Evolutionary conservation across 208 protist genomes (phyloP), one percentile per base, ranked within the genome.

Genomic region (Leishmania tarentolae): DNA sequence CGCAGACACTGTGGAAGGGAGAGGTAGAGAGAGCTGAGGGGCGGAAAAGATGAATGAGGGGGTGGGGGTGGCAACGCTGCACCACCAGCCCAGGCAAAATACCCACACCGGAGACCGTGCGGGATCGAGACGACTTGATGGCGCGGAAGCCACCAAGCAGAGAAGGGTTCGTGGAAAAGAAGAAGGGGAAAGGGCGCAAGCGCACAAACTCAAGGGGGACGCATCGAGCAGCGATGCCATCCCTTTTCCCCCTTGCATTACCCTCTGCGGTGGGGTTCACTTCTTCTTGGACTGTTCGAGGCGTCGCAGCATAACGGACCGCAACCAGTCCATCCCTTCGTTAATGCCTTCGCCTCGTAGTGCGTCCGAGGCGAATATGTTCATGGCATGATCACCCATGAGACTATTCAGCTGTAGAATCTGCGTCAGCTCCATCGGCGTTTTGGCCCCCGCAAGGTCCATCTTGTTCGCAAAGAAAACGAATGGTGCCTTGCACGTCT

Each of bases 401-500:
- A 95, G 74, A 28, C 86, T 85, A 53, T 79, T 80, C 42, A 99
- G 88, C 17, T 91, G 92, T 9, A 99, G 76, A 11, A 95, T 56
- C 74, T 98, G 92, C 19, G 89, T 90, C 28, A 98, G 75, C 75
- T 98, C 96, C 42, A 89, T 81, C 42, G 90, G 81, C 6, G 83
- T 93, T 82, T 98, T 95, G 0, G 98, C 95, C 3, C 87, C 90
- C 0, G 91, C 73, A 17, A 98, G 65, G 85, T 99, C 98, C 88
- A 96, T 96, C 80, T 98, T 98, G 85, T 98, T 99, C 6, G 95
- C 94, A 70, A 97, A 97, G 86, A 98, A 90, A 15, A 98, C 76
- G 47, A 99, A 84, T 4, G 94, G 91, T 46, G 92, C 85, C 40
- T 88, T 86, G 28, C 24, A 71, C 40, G 7, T 42, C 42, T 74